Base-by-base conservation (phyloP, 768 basidiomycete genomes). In the Mycena belliarum region DNA sequence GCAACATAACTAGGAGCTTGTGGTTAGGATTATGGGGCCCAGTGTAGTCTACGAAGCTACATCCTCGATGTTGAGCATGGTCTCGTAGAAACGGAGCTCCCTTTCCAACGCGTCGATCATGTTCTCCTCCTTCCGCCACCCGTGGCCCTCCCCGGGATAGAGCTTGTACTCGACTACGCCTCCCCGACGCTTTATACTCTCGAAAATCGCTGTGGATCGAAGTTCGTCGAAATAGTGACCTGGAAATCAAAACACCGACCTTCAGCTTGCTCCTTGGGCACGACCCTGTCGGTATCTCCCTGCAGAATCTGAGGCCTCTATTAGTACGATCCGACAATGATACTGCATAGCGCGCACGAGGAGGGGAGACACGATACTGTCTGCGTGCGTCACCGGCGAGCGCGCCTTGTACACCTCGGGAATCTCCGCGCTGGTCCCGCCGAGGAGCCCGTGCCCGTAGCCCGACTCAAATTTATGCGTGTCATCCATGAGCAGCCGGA, bases 381-480 rank as follows among this genome's bases (percentile, higher is more conserved):
- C 75, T 2, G 81, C 82, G 48, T 76, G 71, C 9, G 57, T 60
- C 25, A 85, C 68, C 0, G 86, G 83, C 14, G 83, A 84, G 15
- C 86, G 74, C 42, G 76, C 76, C 18, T 70, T 66, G 42, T 63
- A 66, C 42, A 82, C 75, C n/a, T 82, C 71, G 0, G 82, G 82
- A 8, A 81, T 65, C 55, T 81, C 73, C 10, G 72, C 67, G 1
- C 68, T 67, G 2, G 79, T 76, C 7, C 86, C 86, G 0, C 86
- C 84, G 18, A 86, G 55, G 29, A 87, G 66, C 61, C 77, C 76
- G 61, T 72, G 70, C 52, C 78, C 68, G 59, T 82, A 82, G 46
- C 67, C 67, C 42, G 75, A 72, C 67, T 82, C 79, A 47, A 80
- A 83, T 66, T 83, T 87, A 70, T 87, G 85, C 23, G 84, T 85